Evolutionary conservation across 164 flowering plant species (phyloP).

Genomic region (Tinospora cordifolia): DNA sequence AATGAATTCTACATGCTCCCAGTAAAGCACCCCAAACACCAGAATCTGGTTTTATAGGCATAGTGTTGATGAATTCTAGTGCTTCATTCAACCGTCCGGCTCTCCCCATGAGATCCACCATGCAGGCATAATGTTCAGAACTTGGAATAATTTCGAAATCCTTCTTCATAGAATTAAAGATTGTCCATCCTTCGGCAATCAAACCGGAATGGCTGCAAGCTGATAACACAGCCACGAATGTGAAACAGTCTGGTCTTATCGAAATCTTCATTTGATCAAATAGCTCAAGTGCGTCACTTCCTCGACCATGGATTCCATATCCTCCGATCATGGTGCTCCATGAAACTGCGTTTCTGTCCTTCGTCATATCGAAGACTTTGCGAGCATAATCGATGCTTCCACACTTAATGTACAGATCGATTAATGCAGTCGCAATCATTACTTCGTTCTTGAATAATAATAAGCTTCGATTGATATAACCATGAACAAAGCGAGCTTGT

Average conservation of each 20-base stretch:
- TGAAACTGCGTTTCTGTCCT: conserved; percentile 3
- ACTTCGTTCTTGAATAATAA: background rate
- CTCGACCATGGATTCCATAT: conserved; percentile 14
- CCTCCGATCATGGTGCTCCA: conserved; percentile 14
- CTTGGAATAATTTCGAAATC: conserved; percentile 9
- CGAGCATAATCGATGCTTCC: conserved; percentile 11
- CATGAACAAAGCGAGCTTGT: conserved; percentile 16
- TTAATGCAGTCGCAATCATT: conserved; percentile 9
- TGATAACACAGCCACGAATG: conserved; percentile 11
- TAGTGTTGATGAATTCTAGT: conserved; percentile 6
- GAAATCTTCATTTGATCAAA: conserved; percentile 11
- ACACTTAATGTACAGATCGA: conserved; percentile 10
- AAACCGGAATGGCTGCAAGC: conserved; percentile 15
- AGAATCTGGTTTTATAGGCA: conserved; percentile 10
- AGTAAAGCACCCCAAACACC: conserved; percentile 14
- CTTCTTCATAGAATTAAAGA: conserved; percentile 8
- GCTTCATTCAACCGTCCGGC: conserved; percentile 13
- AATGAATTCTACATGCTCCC: conserved; percentile 17
- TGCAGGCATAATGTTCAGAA: conserved; percentile 14
- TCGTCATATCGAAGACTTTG: conserved; percentile 4
- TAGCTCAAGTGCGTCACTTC: conserved; percentile 7
- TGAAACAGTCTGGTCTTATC: conserved; percentile 8
- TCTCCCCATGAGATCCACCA: conserved; percentile 16
- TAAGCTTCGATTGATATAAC: background rate
- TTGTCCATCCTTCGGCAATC: conserved; percentile 10